These are phyloP conservation scores for Wilhelminamyces savonicus DNA, from an alignment of 805 yeast genomes.

Conservation along the genomic window DNA sequence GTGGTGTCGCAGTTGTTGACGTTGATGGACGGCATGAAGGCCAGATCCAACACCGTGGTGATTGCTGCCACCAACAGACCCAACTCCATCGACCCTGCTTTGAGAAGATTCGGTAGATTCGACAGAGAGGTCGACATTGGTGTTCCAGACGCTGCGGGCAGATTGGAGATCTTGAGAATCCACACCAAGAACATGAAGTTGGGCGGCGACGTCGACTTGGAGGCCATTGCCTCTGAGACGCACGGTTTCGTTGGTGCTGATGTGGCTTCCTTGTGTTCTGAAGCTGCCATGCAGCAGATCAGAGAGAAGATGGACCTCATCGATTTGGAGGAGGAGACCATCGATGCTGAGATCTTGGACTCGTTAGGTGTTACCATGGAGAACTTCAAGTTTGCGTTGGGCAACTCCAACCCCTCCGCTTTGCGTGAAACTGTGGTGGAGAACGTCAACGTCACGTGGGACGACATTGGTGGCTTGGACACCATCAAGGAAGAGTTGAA, in stretches of 20 bases:
- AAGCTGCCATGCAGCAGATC: constrained; percentile 99
- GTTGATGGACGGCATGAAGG: constrained; percentile 99
- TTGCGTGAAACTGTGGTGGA: constrained; percentile 99
- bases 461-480: constrained; percentile 98
- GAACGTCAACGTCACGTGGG: constrained; percentile 98
- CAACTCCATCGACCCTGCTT: constrained; percentile 79
- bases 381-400: constrained; percentile 94
- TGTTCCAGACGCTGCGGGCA: constrained; percentile 96
- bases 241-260: constrained; percentile 99
- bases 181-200: constrained; percentile 99
- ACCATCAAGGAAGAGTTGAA: constrained; percentile 93
- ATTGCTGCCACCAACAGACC: constrained; percentile 96
- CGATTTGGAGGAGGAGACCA: constrained; percentile 92
- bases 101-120: constrained; percentile 80
- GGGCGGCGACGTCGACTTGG: constrained; percentile 91
- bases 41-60: constrained; percentile 96
- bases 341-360: constrained; percentile 94
- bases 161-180: constrained; percentile 92
- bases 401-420: constrained; percentile 98
- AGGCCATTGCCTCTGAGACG: constrained; percentile 92
- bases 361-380: constrained; percentile 98
- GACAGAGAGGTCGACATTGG: constrained; percentile 86
- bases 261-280: constrained; percentile 97
- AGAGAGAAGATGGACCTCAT: constrained; percentile 99
- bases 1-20: constrained; percentile 97